Percentiles rank a stretch among this genome's conserved stretches.
Conservation (phyloP, 2,329 filamentous ascomycete genomes). For the Chaetomium olivaceum region DNA sequence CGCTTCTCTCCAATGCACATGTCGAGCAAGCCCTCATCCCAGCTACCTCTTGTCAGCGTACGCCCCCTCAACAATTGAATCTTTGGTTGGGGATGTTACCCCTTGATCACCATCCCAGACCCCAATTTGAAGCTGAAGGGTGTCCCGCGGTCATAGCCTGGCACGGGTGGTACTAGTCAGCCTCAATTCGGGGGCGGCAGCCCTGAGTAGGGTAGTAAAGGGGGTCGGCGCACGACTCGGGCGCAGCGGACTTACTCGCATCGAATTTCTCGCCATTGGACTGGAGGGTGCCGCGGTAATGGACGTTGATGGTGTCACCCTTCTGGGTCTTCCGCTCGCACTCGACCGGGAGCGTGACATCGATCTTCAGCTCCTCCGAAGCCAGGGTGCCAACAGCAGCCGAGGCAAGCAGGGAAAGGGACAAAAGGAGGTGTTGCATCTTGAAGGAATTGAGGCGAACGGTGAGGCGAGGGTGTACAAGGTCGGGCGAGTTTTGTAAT, state of each 20-base stretch:
- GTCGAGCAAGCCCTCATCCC: slow-evolving; percentile 85
- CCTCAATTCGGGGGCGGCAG: slow-evolving; percentile 1
- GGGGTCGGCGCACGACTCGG: too few species aligned
- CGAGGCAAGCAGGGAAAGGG: slow-evolving; percentile 53
- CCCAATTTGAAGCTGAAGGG: slow-evolving; percentile 83
- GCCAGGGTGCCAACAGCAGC: slow-evolving; percentile 54
- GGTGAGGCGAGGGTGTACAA: neutral
- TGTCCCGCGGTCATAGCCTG: slow-evolving; percentile 69
- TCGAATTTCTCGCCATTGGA: slow-evolving; percentile 79
- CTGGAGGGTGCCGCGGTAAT: slow-evolving; percentile 83
- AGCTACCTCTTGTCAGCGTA: slow-evolving; percentile 51
- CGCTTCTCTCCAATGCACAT: slow-evolving; percentile 97
- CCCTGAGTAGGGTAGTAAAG: neutral
- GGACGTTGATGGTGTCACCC: slow-evolving; percentile 80
- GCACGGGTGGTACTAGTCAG: slow-evolving; percentile 45
- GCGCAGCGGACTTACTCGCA: slow-evolving; percentile 53
- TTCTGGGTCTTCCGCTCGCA: slow-evolving; percentile 76
- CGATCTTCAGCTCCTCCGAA: slow-evolving; percentile 70
- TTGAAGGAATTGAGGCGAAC: slow-evolving; percentile 30
- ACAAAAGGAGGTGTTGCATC: slow-evolving; percentile 53
- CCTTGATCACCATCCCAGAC: slow-evolving; percentile 81
- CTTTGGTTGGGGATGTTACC: slow-evolving; percentile 52
- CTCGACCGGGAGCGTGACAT: slow-evolving; percentile 70
- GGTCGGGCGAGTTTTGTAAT: neutral
- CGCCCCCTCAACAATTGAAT: neutral